Evolutionary conservation across 768 basidiomycete genomes (phyloP).

Genomic region (Amanita exitialis): DNA sequence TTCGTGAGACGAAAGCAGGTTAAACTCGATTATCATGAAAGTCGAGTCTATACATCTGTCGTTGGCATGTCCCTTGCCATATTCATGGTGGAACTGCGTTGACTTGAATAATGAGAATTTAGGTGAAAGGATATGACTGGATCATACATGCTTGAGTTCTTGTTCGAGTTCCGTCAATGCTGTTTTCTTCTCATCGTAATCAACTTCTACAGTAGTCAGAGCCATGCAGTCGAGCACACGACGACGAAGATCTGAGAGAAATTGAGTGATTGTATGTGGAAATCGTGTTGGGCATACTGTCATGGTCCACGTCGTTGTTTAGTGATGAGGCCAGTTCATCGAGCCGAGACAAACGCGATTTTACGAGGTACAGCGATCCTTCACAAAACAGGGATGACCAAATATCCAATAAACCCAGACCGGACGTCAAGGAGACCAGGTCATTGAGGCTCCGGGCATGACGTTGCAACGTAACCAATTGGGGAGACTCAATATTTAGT

Average conservation of each 20-base stretch:
- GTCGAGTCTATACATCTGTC: background rate
- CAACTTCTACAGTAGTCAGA: slow-evolving; percentile 20
- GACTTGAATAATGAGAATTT: background rate
- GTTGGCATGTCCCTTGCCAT: background rate
- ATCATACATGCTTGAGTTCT: slow-evolving; percentile 16
- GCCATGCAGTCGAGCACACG: slow-evolving; percentile 32
- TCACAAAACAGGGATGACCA: slow-evolving; percentile 34
- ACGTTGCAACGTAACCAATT: slow-evolving; percentile 22
- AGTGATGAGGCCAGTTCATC: slow-evolving; percentile 13
- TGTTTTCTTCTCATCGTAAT: slow-evolving; percentile 12
- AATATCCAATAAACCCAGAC: slow-evolving; percentile 60
- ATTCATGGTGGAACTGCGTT: background rate
- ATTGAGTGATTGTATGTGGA: background rate
- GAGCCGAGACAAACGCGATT: slow-evolving; percentile 9
- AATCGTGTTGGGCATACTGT: slow-evolving; percentile 10
- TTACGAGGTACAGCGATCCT: background rate
- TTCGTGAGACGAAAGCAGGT: background rate
- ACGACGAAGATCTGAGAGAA: slow-evolving; percentile 23
- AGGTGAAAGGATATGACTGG: background rate
- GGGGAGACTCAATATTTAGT: slow-evolving; percentile 23
- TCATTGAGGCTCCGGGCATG: slow-evolving; percentile 31
- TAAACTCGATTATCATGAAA: background rate
- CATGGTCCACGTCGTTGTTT: slow-evolving; percentile 8
- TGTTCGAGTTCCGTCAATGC: background rate
- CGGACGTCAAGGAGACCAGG: slow-evolving; percentile 51